Base-by-base conservation (phyloP, 2,329 filamentous ascomycete species). In the Pseudomassariella vexata region DNA sequence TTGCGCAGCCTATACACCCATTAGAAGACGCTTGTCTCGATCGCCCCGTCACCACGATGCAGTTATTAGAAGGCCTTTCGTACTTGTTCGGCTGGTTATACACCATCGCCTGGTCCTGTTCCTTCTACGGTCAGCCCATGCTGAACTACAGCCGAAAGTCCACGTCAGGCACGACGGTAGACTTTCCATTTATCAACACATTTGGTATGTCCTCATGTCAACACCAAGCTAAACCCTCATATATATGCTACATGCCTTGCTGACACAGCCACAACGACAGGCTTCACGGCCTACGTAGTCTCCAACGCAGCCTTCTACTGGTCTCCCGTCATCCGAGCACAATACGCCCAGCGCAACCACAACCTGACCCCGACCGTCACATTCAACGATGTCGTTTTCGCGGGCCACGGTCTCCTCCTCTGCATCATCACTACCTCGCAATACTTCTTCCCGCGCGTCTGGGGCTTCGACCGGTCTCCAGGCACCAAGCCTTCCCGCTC, bases 81-180 rank as follows among this genome's bases (percentile, higher is more conserved):
- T 70, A 65, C 50, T 51, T 82, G 19, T 75, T 85, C 46, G 84
- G 84, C 57, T 88, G 84, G 82, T 62, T 81, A 51, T 89, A 89
- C 60, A 81, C 76, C 42, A 42, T 79, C 29, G 78, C 74, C 58
- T 92, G 90, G 90, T 90, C 85, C 9, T 63, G 81, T 11, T 94
- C 87, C 11, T 96, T 95, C 64, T 96, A 96, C 57, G 89, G 90
- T 2, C 92, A 96, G 55, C 78, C 84, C 6, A 62, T 94, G 39
- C 73, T 87, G 41, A 96, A 95, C 68, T 82, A 71, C 56, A 68
- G 67, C 19, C 81, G 87, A 33, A 76, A 76, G 36, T 84, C 85
- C 7, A 95, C 89, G 5, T 72, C 76, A 14, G 92, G 92, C 24
- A 80, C 90, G 5, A 85, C 87, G 1, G 81, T 94, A 43, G 89